Evolutionary conservation across 2,329 filamentous ascomycete species (phyloP), one percentile per base, ranked within the genome.

Genomic region (Curvularia hawaiiensis): DNA sequence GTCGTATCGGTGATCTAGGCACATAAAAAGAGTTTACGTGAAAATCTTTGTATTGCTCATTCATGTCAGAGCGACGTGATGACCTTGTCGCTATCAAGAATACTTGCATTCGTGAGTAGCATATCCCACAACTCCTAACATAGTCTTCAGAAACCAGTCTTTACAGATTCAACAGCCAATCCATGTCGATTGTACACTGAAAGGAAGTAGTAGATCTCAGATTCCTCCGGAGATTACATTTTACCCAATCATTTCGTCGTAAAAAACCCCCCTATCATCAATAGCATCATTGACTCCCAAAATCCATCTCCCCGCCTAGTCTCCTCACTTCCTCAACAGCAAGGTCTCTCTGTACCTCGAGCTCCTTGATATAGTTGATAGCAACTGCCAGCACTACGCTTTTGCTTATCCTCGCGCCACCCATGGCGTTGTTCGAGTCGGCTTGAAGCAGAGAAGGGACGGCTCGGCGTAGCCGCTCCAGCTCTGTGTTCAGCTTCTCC

Each of bases 401-500:
- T 38, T 63, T 63, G 22, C 55, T 63, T 14, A 57, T 56, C 35
- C 56, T 61, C n/a, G 44, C 35, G 16, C 44, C 45, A 16, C 62
- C 61, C 11, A 22, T 20, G 5, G 41, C 54, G 33, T 61, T 59
- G 4, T 55, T 40, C 3, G 50, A n/a, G 16, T 57, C 59, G 28
- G 54, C 50, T 31, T 61, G 64, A 8, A 64, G 64, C 11, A 70
- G 47, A 22, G 61, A 68, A 18, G 66, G 67, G 1, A 69, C 58
- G 7, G 65, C 66, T 16, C 52, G 53, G 20, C 66, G 59, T 47
- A 70, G 50, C 26, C 67, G 58, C 50, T 70, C 67, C 30, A 70
- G 60, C 50, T 69, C 66, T 12, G 59, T 54, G 53, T 70, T 70
- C n/a, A 70, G 57, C 40, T 67, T 66, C 54, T 60, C 58, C n/a